Base-by-base conservation (phyloP, 441 rosid genomes). In the Croton setiger region DNA sequence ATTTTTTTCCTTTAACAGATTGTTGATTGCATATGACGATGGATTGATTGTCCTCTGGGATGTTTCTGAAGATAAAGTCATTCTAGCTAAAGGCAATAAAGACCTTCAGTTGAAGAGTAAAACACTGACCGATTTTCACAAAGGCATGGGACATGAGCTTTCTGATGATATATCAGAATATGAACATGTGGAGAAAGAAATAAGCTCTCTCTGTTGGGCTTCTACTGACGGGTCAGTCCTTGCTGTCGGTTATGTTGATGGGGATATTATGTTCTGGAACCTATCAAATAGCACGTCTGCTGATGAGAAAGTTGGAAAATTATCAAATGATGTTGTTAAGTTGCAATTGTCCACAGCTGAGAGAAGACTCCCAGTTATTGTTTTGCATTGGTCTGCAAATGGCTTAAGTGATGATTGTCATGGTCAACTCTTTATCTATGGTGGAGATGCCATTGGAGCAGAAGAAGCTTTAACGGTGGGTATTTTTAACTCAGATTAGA, bases 361-460 rank as follows among this genome's bases (percentile, higher is more conserved):
- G 36, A 81, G 82, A 78, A 84, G 87, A 86, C 85, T 88, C 48
- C 93, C 93, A 36, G 87, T 88, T 47, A 86, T 88, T 74, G 80
- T 88, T 69, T 81, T 88, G 75, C 88, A 84, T 58, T 88, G 93
- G 93, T 83, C 81, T 73, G 71, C 75, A 61, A 71, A 80, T 43
- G 65, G 70, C 70, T 84, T 81, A 18, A 74, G 43, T 69, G 64
- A 67, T 72, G 74, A 74, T 57, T 64, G 67, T 62, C n/a, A 55
- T 39, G 87, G 93, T 66, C 82, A 72, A 48, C 86, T 88, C 57
- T 88, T 88, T 72, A 77, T 86, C 71, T 86, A 86, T 78, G 93
- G 93, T 68, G 93, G 93, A 51, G 88, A 88, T 76, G 85, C 84
- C 75, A 83, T 86, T 78, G 88, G 88, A 74, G 83, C 88, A 35